Conservation (phyloP, 2,329 filamentous ascomycete genomes). For the Diaporthe helianthi region DNA sequence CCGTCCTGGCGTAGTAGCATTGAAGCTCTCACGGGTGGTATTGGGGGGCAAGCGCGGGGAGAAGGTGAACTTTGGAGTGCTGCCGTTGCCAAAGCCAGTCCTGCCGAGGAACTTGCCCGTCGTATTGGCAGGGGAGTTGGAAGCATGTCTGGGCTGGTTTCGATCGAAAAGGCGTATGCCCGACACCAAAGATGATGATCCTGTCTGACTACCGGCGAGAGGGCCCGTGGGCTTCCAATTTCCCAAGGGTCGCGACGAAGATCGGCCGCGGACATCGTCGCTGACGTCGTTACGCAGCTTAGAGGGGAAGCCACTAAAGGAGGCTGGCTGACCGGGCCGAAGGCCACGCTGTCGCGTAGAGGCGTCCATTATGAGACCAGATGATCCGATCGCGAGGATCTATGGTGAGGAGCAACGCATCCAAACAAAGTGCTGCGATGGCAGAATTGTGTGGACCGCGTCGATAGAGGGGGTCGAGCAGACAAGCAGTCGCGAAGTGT, state of each 20-base stretch:
- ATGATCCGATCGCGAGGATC: conserved; percentile 17
- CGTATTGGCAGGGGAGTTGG: conserved; percentile 38
- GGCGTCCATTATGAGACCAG: conserved; percentile 30
- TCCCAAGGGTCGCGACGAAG: conserved; percentile 35
- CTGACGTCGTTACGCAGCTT: conserved; percentile 23
- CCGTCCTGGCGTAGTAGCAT: conserved; percentile 52
- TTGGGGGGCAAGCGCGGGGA: conserved; percentile 54
- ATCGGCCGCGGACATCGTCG: conserved; percentile 19
- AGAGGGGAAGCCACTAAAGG: conserved; percentile 26
- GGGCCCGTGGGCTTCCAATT: conserved; percentile 38
- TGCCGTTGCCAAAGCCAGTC: conserved; percentile 38
- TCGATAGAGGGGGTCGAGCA: conserved; percentile 67
- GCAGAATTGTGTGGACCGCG: conserved; percentile 69
- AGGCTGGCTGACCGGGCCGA: conserved; percentile 30
- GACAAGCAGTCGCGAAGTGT: conserved; percentile 23
- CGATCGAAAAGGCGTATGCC: conserved; percentile 46
- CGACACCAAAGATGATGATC: conserved; percentile 43
- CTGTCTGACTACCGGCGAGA: conserved; percentile 44
- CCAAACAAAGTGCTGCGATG: not conserved
- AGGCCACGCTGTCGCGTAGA: conserved; percentile 33
- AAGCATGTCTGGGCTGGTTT: conserved; percentile 39
- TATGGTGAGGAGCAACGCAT: not conserved
- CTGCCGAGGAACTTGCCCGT: conserved; percentile 45
- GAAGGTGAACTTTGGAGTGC: conserved; percentile 45
- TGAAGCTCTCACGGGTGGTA: conserved; percentile 57